A percentile compares a stretch with the other conserved stretches of the same genome.
Evolutionary conservation across 2,329 filamentous ascomycete species (phyloP).

Genomic region (Penicillium decumbens): DNA sequence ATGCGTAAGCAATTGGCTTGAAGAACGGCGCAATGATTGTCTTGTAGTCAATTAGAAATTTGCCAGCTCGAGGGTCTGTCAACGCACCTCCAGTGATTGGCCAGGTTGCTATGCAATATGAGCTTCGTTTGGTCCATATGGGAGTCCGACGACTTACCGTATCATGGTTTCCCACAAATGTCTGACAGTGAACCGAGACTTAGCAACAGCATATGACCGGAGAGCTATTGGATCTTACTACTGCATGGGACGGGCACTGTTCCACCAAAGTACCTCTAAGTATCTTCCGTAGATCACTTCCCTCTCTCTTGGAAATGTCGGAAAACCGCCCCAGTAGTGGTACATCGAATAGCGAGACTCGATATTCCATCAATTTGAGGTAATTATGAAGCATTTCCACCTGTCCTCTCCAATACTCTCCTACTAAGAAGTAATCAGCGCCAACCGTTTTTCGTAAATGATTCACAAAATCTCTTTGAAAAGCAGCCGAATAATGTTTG

Average conservation of each 20-base stretch:
- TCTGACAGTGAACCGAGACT: conserved; percentile 11
- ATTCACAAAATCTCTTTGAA: conserved; percentile 60
- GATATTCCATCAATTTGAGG: conserved; percentile 54
- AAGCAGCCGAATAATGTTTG: conserved; percentile 65
- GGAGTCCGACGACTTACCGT: conserved; percentile 14
- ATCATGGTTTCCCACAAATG: conserved; percentile 21
- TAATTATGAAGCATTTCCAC: conserved; percentile 56
- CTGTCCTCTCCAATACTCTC: conserved; percentile 65
- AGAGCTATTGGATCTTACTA: conserved; percentile 12
- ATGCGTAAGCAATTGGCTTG: conserved; percentile 66
- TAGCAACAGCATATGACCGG: not conserved
- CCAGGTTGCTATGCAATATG: not conserved
- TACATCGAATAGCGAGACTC: conserved; percentile 61
- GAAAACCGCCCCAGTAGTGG: conserved; percentile 66
- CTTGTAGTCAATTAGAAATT: conserved; percentile 19
- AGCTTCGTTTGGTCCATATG: not conserved
- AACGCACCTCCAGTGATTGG: conserved; percentile 45
- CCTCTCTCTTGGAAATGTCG: conserved; percentile 52
- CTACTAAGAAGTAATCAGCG: conserved; percentile 60
- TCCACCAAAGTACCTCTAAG: conserved; percentile 59
- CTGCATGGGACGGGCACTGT: conserved; percentile 50
- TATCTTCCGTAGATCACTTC: conserved; percentile 58
- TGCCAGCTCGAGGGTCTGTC: conserved; percentile 55
- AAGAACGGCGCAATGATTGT: conserved; percentile 62
- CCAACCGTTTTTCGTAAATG: conserved; percentile 51